phyloP scores from a whole-genome alignment of 1,284 basidiomycete genomes.

The Ganoderma leucocontextum region DNA sequence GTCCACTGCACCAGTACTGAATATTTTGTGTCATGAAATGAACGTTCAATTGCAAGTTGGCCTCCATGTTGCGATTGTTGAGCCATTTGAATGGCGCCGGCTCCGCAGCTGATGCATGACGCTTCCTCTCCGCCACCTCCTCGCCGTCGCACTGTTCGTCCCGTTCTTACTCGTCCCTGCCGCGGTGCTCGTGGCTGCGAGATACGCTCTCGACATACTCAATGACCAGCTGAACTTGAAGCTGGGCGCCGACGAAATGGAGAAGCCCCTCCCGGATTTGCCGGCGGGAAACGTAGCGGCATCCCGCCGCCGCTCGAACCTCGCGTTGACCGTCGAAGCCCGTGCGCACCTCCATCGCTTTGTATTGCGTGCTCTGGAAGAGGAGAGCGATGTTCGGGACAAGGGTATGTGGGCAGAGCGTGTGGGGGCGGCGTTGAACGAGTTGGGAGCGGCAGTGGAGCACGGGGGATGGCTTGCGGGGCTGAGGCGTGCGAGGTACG shows the following conservation, averaged over 20 bases:
- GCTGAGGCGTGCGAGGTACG: conserved; percentile 35
- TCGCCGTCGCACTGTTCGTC: conserved; percentile 13
- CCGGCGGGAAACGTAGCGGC: conserved; percentile 23
- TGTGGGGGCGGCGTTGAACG: conserved; percentile 35
- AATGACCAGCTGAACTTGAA: conserved; percentile 12
- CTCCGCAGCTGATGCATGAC: conserved; percentile 16
- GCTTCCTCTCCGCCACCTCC: conserved; percentile 16
- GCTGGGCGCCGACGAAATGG: conserved; percentile 19
- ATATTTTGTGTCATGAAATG: not conserved
- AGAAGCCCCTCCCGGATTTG: conserved; percentile 43
- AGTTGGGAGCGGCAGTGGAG: conserved; percentile 37
- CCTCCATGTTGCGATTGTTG: not conserved
- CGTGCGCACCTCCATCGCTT: conserved; percentile 40
- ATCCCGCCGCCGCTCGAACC: conserved; percentile 19
- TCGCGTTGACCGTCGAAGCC: conserved; percentile 35
- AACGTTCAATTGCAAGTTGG: not conserved
- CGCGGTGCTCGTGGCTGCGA: conserved; percentile 10
- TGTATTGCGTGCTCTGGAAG: conserved; percentile 36
- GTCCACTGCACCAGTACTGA: not conserved
- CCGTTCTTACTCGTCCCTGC: conserved; percentile 11
- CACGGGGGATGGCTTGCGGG: conserved; percentile 43
- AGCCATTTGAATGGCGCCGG: conserved; percentile 4
- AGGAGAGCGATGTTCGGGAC: conserved; percentile 34
- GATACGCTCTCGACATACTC: conserved; percentile 6
- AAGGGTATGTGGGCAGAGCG: conserved; percentile 38